Percentiles rank a stretch among this genome's conserved stretches.
Conservation (phyloP, 2,329 filamentous ascomycete genomes). For the Sporothrix protearum region DNA sequence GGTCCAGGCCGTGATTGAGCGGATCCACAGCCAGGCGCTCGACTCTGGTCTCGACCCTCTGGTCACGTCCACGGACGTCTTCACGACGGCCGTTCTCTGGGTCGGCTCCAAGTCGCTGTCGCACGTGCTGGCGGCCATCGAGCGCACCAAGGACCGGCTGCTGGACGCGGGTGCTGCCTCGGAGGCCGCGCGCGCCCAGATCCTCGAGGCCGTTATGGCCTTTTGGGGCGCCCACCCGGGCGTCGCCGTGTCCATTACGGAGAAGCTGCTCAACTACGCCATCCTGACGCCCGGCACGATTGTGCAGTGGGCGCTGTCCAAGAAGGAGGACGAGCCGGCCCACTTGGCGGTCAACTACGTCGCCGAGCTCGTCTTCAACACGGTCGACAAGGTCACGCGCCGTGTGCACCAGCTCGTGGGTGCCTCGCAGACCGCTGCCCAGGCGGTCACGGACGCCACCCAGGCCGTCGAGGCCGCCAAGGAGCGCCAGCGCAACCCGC, state of each 20-base stretch:
- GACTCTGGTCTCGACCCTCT: constrained; percentile 71
- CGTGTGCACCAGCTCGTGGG: constrained; percentile 77
- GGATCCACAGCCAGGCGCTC: constrained; percentile 74
- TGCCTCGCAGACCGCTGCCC: constrained; percentile 28
- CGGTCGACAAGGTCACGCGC: constrained; percentile 83
- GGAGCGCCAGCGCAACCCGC: constrained; percentile 40
- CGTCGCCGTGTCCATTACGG: constrained; percentile 85
- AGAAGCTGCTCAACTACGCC: constrained; percentile 96
- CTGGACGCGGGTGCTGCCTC: constrained; percentile 73
- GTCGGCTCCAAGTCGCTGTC: constrained; percentile 94
- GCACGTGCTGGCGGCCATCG: constrained; percentile 91
- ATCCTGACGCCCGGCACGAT: constrained; percentile 84
- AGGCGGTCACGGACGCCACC: constrained; percentile 34
- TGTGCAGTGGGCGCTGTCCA: constrained; percentile 78
- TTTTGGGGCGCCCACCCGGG: constrained; percentile 95
- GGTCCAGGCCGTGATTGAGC: constrained; percentile 74
- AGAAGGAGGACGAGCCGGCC: constrained; percentile 29
- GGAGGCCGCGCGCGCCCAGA: constrained; percentile 74
- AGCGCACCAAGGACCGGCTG: constrained; percentile 86
- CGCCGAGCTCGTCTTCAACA: constrained; percentile 86
- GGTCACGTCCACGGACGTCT: constrained; percentile 85
- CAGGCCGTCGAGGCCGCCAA: constrained; percentile 36
- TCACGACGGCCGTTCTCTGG: constrained; percentile 88
- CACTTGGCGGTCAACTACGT: constrained; percentile 69
- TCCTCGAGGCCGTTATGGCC: constrained; percentile 81